phyloP scores from a whole-genome alignment of 2,329 filamentous ascomycete genomes.

The Pestalotiopsis sp. region DNA sequence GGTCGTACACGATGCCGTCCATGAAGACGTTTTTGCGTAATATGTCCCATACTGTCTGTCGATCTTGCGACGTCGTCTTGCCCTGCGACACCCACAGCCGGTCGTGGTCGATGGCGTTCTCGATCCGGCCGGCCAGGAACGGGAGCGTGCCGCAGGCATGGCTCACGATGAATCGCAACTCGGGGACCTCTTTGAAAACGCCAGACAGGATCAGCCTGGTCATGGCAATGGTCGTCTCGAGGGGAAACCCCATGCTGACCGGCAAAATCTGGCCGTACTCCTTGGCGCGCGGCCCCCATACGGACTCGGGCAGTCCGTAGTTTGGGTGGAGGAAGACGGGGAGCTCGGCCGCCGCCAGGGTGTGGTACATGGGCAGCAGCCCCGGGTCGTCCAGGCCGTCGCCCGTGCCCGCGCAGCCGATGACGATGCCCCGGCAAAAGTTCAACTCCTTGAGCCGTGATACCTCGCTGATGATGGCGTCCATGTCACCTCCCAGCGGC shows the following conservation, averaged over 20 bases:
- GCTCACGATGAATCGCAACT: conserved; percentile 75
- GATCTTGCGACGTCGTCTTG: conserved; percentile 45
- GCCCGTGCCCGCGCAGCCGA: conserved; percentile 82
- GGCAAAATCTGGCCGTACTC: conserved; percentile 88
- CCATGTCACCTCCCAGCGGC: conserved; percentile 69
- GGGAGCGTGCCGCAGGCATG: conserved; percentile 88
- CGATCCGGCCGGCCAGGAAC: conserved; percentile 83
- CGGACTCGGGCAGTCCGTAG: conserved; percentile 79
- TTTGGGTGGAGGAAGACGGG: conserved; percentile 66
- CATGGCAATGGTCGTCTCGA: conserved; percentile 91
- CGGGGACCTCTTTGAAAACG: conserved; percentile 75
- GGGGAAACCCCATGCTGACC: conserved; percentile 82
- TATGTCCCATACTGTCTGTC: conserved; percentile 57
- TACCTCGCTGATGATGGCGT: conserved; percentile 68
- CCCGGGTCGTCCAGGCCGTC: conserved; percentile 76
- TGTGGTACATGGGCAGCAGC: conserved; percentile 71
- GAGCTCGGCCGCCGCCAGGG: conserved; percentile 65
- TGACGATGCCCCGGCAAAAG: conserved; percentile 79
- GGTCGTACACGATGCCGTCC: conserved; percentile 83
- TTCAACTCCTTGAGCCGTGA: conserved; percentile 60
- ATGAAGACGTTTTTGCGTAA: conserved; percentile 78
- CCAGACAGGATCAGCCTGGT: conserved; percentile 84
- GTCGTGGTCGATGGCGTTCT: conserved; percentile 85
- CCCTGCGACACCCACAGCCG: conserved; percentile 69
- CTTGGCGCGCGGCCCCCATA: conserved; percentile 73